Base-by-base conservation (phyloP, 768 basidiomycete species). In the Kwoniella newhampshirensis region DNA sequence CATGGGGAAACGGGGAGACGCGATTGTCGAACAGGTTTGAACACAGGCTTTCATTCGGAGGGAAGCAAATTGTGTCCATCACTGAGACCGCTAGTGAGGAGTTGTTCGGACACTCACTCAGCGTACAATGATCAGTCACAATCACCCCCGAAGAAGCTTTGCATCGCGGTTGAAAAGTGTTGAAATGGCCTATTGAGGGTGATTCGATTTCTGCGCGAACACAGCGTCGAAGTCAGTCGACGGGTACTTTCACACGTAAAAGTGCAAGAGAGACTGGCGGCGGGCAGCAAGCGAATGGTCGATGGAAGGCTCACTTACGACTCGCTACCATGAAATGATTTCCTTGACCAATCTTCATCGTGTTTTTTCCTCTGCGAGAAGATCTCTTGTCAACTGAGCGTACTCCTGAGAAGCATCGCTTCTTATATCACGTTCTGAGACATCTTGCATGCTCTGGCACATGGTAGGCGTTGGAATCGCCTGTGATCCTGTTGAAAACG, bases 271-370 rank as follows among this genome's bases (percentile, higher is more conserved):
- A n/a, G n/a, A n/a, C n/a, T 1, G 20, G 13, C 36, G 27, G 12
- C 17, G 25, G 37, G 30, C 27, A 27, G 4, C n/a, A 7, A 4
- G 18, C 36, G 37, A 35, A 28, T 9, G n/a, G 28, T 58, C 32
- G 20, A 26, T 37, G 52, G 28, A 41, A 47, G 25, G 21, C 36
- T 30, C 17, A 85, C 89, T 60, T 70, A 94, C 94, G 87, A 75
- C 87, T 90, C 20, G 88, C 89, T 51, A 96, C 90, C 78, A 96
- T 91, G 68, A 99, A 94, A 56, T 92, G 79, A 75, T 97, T 97
- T 59, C 89, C 85, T 74, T 94, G 86, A 4, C 94, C 94, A 45
- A 99, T 91, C 18, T 86, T 84, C 91, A 97, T 90, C 32, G 87
- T 83, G 70, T 91, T 88, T 68, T 88, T 91, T 47, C 63, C 44